phyloP scores from a whole-genome alignment of 2,329 filamentous ascomycete genomes.

The Stachybotrys elegans region DNA sequence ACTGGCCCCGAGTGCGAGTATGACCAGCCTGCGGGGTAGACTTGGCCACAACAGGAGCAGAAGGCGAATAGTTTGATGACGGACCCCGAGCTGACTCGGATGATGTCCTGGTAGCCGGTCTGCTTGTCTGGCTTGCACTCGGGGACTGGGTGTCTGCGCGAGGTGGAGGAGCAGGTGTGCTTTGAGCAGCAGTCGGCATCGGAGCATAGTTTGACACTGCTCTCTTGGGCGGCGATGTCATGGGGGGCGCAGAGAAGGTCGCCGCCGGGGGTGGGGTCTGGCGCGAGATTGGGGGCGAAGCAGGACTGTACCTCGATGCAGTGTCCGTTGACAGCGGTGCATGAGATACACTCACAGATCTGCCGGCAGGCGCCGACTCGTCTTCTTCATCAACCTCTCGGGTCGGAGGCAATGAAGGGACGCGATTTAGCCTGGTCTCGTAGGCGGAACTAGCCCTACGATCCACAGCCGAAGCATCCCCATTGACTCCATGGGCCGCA shows the following conservation, averaged over 20 bases:
- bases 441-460: slow-evolving; percentile 48
- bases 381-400: slow-evolving; percentile 59
- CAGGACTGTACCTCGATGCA: slow-evolving; percentile 34
- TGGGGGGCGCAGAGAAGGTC: slow-evolving; percentile 32
- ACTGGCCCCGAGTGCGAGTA: slow-evolving; percentile 44
- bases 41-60: slow-evolving; percentile 26
- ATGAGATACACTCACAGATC: slow-evolving; percentile 19
- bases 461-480: slow-evolving; percentile 37
- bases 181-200: slow-evolving; percentile 24
- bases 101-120: slow-evolving; percentile 22
- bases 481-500: slow-evolving; percentile 17
- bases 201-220: slow-evolving; percentile 47
- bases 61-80: slow-evolving; percentile 45
- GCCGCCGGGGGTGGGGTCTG: slow-evolving; percentile 47
- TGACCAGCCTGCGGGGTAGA: slow-evolving; percentile 17
- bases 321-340: slow-evolving; percentile 17
- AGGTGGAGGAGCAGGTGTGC: slow-evolving; percentile 49
- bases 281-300: slow-evolving; percentile 25
- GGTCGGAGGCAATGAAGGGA: slow-evolving; percentile 56
- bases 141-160: slow-evolving; percentile 61
- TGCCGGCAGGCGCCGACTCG: slow-evolving; percentile 20
- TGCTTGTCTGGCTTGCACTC: slow-evolving; percentile 37
- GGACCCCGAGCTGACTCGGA: slow-evolving; percentile 47
- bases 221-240: slow-evolving; percentile 53
- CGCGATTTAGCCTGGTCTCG: slow-evolving; percentile 48